Conservation (phyloP, 495 filamentous ascomycete species). For the Tricharina praecox region DNA sequence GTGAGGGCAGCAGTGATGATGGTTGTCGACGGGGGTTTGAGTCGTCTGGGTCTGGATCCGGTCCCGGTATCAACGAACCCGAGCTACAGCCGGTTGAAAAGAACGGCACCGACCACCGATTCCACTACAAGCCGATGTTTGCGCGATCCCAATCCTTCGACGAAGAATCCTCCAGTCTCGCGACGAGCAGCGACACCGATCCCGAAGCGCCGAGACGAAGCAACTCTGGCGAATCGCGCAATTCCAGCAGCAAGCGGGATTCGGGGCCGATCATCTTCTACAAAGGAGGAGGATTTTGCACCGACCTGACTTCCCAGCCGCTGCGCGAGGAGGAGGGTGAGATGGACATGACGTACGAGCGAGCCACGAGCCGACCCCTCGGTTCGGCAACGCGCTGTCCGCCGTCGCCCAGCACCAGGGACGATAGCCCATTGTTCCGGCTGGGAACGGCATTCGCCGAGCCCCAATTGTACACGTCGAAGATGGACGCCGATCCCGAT, state of each 20-base stretch:
- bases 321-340: constrained; percentile 9
- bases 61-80: too few relatives aligned
- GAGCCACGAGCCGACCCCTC: constrained; percentile 20
- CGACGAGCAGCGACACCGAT: constrained; percentile 25
- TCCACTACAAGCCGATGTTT: constrained; percentile 51
- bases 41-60: too few relatives aligned
- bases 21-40: too few relatives aligned
- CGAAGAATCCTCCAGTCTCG: constrained; percentile 30
- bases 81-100: too few relatives aligned
- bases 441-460: neutral
- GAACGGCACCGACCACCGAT: constrained; percentile 21
- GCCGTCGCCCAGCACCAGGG: constrained; percentile 16
- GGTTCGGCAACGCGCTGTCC: neutral
- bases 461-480: constrained; percentile 10
- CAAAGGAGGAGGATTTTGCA: constrained; percentile 55
- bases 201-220: constrained; percentile 26
- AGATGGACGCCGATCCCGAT: constrained; percentile 23
- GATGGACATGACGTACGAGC: constrained; percentile 7
- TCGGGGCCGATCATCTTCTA: constrained; percentile 65
- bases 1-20: constrained; percentile 20
- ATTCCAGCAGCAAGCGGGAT: constrained; percentile 30
- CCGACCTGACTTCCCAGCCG: constrained; percentile 38
- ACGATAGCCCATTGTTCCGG: constrained; percentile 13
- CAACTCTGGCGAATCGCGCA: constrained; percentile 29
- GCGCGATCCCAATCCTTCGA: constrained; percentile 32